Evolutionary conservation across 371 early-diverging fungal genomes (phyloP), one percentile per base, ranked within the genome.

Genomic region (Gilbertella persicaria): DNA sequence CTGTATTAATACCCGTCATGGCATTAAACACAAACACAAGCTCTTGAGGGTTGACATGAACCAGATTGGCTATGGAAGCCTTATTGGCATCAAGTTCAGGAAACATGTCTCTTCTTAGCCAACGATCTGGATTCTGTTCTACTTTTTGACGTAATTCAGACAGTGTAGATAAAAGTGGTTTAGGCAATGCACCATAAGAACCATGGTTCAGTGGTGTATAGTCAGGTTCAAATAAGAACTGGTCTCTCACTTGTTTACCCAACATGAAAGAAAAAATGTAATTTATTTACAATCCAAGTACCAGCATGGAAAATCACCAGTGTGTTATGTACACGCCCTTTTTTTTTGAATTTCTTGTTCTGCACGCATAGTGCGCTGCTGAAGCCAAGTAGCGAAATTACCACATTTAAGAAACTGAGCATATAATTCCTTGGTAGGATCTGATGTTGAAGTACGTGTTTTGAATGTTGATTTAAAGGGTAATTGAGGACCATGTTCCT

Each of bases 371-470:
- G 90, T 90, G n/a, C 91, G 83, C 36, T 82, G 76, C 13, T 90
- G 91, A 24, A 97, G 79, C 98, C 98, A 98, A 13, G 94, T 86
- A 6, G 94, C 95, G 83, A 98, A 98, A 59, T 95, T 95, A 50
- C 94, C 91, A 41, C 95, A 94, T 63, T 87, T 88, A 38, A 97
- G 67, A 65, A 98, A 98, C 50, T 84, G 88, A 26, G 79, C 63
- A 67, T 98, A 98, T 28, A 98, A 78, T 44, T 89, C 90, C 41
- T 74, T 73, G 40, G 62, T 65, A 1, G 72, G 73, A 52, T 57
- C 87, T 10, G 66, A 55, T 2, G 68, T 65, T 6, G 70, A 58
- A 23, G 71, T 71, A 21, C 75, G 68, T n/a, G 78, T 72, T 44
- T 75, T 73, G 53, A 79, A 75, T 8, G 76, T 71, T 0, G 75